Evolutionary conservation across 805 yeast genomes (phyloP).

Genomic region (Zygosaccharomyces bisporus): DNA sequence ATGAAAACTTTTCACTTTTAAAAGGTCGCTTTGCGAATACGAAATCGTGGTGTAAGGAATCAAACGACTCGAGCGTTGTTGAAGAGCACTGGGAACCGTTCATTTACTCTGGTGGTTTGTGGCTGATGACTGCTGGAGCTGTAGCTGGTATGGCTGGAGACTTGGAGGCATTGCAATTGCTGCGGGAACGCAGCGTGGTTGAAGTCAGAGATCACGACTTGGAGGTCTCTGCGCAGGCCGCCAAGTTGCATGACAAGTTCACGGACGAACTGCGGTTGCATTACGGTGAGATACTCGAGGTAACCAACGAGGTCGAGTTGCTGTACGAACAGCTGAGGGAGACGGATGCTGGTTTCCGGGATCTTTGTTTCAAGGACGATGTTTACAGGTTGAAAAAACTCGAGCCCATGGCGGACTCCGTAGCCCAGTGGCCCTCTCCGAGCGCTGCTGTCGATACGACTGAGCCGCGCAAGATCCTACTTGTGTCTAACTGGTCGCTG

Average conservation of each 20-base stretch:
- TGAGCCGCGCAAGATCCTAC: constrained; percentile 12
- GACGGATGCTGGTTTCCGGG: constrained; percentile 26
- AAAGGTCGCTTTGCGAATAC: constrained; percentile 4
- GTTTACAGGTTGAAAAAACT: constrained; percentile 22
- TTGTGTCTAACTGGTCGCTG: constrained; percentile 27
- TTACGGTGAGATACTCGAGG: constrained; percentile 27
- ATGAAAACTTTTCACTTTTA: constrained; percentile 16
- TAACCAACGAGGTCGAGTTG: constrained; percentile 23
- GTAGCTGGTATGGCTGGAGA: not conserved
- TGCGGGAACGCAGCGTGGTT: constrained; percentile 15
- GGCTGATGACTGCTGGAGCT: not conserved
- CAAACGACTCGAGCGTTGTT: not conserved
- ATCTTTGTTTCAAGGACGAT: constrained; percentile 33
- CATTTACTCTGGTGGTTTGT: not conserved
- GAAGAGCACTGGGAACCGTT: not conserved
- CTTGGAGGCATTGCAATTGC: constrained; percentile 14
- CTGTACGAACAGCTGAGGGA: constrained; percentile 18
- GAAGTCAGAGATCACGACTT: constrained; percentile 19
- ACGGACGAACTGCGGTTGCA: constrained; percentile 21
- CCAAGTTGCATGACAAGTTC: constrained; percentile 20
- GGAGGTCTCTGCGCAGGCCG: constrained; percentile 17
- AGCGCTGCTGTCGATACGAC: not conserved
- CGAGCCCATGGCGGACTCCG: constrained; percentile 14
- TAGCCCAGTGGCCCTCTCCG: not conserved
- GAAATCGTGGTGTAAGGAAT: constrained; percentile 14